A percentile compares a stretch with the other conserved stretches of the same genome.
Evolutionary conservation across 169 alveolate genomes (phyloP).

Genomic region (Fabrea salina): DNA sequence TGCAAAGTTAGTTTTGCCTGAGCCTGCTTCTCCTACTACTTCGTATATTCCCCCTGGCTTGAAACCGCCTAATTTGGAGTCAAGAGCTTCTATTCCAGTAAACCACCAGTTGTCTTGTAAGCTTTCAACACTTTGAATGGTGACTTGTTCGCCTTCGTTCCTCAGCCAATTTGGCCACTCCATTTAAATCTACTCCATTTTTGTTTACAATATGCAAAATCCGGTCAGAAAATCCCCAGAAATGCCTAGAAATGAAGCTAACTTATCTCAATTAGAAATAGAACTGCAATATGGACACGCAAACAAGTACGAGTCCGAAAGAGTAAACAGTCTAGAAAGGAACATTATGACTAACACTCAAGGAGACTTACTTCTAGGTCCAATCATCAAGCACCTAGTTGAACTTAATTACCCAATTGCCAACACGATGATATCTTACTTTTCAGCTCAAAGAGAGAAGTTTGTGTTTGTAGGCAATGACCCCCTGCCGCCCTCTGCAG

Average conservation of each 20-base stretch:
- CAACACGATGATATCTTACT: conserved; percentile 18
- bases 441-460: not conserved
- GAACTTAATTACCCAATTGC: not conserved
- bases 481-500: not conserved
- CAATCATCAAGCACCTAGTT: not conserved
- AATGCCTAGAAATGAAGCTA: not conserved
- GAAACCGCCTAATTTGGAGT: not conserved
- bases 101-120: not conserved
- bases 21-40: conserved; percentile 14
- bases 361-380: not conserved
- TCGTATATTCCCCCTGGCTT: not conserved
- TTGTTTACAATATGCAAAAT: not conserved
- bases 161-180: conserved; percentile 14
- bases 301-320: not conserved
- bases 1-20: conserved; percentile 19
- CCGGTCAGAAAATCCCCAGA: not conserved
- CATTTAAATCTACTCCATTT: not conserved
- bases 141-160: not conserved
- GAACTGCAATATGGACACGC: not conserved
- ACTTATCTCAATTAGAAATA: not conserved
- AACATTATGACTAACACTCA: too few species aligned
- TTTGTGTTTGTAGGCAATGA: conserved; percentile 20
- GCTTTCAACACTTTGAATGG: not conserved
- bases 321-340: not conserved
- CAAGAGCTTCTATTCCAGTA: not conserved